Conservation (phyloP, 2,329 filamentous ascomycete genomes). For the Cladophialophora immunda region DNA sequence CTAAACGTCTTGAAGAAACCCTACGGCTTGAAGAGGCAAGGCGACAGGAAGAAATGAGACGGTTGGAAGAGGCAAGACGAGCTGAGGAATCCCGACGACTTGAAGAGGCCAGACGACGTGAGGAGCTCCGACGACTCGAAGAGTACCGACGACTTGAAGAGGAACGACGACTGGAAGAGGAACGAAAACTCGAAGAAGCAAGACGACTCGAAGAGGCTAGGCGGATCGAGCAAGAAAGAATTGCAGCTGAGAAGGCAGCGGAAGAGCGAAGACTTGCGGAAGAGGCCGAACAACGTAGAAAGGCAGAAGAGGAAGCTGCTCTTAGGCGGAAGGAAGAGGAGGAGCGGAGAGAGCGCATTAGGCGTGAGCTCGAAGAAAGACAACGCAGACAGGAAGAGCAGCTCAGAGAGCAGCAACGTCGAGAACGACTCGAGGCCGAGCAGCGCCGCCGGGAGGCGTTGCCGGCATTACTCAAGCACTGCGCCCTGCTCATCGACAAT, state of each 20-base stretch:
- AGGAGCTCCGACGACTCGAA: conserved; percentile 25
- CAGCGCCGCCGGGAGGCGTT: conserved; percentile 56
- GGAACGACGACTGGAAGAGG: conserved; percentile 28
- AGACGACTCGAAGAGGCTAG: conserved; percentile 34
- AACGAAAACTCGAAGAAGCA: conserved; percentile 41
- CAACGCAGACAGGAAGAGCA: conserved; percentile 53
- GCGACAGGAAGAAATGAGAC: conserved; percentile 27
- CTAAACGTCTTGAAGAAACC: conserved; percentile 18
- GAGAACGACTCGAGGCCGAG: conserved; percentile 55
- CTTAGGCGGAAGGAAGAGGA: conserved; percentile 56
- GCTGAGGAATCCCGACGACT: conserved; percentile 17
- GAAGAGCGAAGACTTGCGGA: conserved; percentile 50
- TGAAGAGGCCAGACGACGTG: conserved; percentile 20
- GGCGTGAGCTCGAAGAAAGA: conserved; percentile 50
- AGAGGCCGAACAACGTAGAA: conserved; percentile 47
- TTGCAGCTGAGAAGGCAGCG: conserved; percentile 44
- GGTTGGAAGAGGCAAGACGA: conserved; percentile 26
- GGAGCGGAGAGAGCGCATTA: conserved; percentile 51
- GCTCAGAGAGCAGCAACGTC: conserved; percentile 50
- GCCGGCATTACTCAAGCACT: conserved; percentile 54
- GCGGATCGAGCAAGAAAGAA: conserved; percentile 35
- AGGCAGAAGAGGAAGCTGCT: conserved; percentile 52
- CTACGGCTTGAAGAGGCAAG: conserved; percentile 35
- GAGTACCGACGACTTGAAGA: conserved; percentile 23
- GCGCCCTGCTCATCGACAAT: conserved; percentile 55